These are phyloP conservation scores for Globisporangium canariense DNA, from an alignment of 352 stramenopile genomes.

Conservation along the genomic window DNA sequence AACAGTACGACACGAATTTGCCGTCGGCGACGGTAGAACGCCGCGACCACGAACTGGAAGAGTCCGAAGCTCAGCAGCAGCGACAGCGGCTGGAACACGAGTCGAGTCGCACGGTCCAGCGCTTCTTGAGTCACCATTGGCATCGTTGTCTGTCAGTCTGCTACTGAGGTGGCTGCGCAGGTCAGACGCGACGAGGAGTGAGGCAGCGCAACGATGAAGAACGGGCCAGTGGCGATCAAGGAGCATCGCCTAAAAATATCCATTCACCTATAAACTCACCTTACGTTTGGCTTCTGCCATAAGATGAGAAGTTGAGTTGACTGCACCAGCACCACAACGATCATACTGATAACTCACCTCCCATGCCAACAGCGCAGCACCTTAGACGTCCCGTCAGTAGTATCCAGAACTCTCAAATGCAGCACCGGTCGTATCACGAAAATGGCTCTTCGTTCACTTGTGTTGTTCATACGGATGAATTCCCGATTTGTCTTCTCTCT, in stretches of 20 bases:
- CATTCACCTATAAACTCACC: no score
- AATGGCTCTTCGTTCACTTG: not conserved
- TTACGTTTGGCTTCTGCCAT: no score
- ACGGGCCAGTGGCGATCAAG: no score
- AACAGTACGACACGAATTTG: constrained; percentile 10
- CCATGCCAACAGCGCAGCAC: no score
- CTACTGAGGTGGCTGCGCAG: not conserved
- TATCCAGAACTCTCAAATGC: no score
- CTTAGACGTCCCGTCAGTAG: no score
- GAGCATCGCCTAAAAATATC: no score
- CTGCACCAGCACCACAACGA: no score
- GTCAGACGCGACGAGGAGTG: not conserved
- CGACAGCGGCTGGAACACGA: not conserved
- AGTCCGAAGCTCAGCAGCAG: constrained; percentile 3
- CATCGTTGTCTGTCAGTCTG: not conserved
- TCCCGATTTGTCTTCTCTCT: not conserved
- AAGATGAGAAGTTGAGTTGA: no score
- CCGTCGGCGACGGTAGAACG: constrained; percentile 18
- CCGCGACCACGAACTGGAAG: not conserved
- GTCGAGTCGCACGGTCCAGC: not conserved
- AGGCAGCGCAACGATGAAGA: no score
- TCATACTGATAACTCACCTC: no score
- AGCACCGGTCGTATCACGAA: not conserved
- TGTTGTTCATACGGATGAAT: not conserved
- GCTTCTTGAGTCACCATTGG: not conserved